Percentiles rank a stretch among this genome's conserved stretches.
Evolutionary conservation across 2,329 filamentous ascomycete genomes (phyloP).

Genomic region (Ophiostoma triangulosporum): DNA sequence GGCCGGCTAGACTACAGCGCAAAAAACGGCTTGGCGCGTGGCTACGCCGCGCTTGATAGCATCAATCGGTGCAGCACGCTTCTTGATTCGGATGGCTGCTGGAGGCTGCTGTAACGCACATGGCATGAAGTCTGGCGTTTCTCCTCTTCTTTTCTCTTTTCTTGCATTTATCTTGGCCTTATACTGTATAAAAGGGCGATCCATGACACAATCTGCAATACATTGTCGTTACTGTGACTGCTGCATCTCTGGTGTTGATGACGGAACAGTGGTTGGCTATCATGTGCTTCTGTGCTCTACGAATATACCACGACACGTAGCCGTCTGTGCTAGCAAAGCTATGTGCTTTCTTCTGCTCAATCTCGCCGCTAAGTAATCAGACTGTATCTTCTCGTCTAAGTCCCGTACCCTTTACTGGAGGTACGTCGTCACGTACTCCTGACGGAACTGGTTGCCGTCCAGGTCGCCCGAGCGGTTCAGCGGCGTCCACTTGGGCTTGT

Average conservation of each 20-base stretch:
- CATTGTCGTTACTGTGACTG: background rate
- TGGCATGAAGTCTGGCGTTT: background rate
- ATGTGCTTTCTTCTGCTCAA: too few relatives aligned
- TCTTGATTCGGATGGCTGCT: too few relatives aligned
- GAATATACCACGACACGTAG: background rate
- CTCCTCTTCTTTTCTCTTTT: background rate
- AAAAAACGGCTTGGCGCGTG: too few relatives aligned
- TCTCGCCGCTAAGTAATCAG: background rate
- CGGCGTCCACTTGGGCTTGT: constrained; percentile 96
- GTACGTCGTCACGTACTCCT: constrained; percentile 55
- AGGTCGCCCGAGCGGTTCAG: constrained; percentile 68
- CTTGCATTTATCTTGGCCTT: background rate
- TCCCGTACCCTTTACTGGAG: constrained; percentile 16
- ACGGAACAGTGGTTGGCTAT: too few relatives aligned
- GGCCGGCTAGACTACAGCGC: too few relatives aligned
- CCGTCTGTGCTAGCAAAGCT: too few relatives aligned
- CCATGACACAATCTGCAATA: background rate
- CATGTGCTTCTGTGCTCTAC: background rate
- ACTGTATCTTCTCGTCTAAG: too few relatives aligned
- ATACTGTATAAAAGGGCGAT: background rate
- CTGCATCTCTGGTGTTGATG: too few relatives aligned
- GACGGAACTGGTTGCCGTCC: constrained; percentile 63
- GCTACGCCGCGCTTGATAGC: too few relatives aligned
- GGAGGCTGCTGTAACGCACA: background rate
- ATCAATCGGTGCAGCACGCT: background rate